Percentiles rank a stretch among this genome's conserved stretches.
Evolutionary conservation across 2,329 filamentous ascomycete genomes (phyloP).

Genomic region (Penicillium sclerotigenum): DNA sequence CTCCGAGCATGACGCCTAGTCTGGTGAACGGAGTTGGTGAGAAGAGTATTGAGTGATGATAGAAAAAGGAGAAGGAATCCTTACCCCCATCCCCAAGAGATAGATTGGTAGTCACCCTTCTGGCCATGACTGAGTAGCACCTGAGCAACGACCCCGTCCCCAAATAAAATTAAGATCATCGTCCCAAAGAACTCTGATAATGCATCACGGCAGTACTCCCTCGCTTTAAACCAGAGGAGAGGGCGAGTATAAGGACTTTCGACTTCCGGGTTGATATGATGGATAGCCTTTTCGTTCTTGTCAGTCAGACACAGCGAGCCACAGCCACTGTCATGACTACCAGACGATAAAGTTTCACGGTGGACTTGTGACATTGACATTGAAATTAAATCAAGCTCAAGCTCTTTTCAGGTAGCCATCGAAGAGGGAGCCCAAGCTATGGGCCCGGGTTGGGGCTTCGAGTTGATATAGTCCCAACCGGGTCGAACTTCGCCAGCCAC

Average conservation of each 20-base stretch:
- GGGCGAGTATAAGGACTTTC: conserved; percentile 10
- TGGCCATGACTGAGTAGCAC: conserved; percentile 56
- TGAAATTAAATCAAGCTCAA: conserved; percentile 3
- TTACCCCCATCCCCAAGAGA: conserved; percentile 51
- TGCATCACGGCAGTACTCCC: conserved; percentile 53
- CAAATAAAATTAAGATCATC: conserved; percentile 66
- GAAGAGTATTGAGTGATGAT: neutral
- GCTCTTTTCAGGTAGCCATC: conserved; percentile 11
- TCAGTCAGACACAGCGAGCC: conserved; percentile 17
- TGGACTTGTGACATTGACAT: conserved; percentile 20
- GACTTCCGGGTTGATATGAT: conserved; percentile 11
- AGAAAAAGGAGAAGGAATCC: conserved; percentile 11
- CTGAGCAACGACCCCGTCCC: conserved; percentile 69
- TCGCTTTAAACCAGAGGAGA: conserved; percentile 53
- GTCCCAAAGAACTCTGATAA: conserved; percentile 68
- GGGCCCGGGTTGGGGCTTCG: neutral
- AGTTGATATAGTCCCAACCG: conserved; percentile 6
- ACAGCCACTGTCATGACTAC: conserved; percentile 17
- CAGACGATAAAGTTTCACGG: conserved; percentile 11
- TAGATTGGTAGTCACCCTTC: conserved; percentile 51
- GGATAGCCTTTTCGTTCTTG: conserved; percentile 19
- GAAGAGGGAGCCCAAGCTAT: neutral
- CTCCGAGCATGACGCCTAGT: conserved; percentile 65
- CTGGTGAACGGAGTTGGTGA: conserved; percentile 34
- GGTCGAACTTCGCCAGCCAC: neutral